Evolutionary conservation across 768 basidiomycete genomes (phyloP).

Genomic region (Rhizopogon vesiculosus): DNA sequence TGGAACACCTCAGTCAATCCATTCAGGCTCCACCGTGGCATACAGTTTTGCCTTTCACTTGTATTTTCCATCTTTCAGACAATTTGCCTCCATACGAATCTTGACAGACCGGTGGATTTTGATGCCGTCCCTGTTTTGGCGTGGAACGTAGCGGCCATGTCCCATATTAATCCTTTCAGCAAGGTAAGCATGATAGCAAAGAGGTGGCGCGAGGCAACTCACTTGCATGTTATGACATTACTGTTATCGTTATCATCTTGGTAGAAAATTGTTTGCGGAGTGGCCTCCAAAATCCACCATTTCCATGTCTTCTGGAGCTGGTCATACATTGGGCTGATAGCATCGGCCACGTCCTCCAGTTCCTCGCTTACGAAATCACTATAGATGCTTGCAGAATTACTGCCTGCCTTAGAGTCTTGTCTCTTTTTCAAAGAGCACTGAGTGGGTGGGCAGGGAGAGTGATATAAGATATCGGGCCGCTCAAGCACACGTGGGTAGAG

Average conservation of each 20-base stretch:
- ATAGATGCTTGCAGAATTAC: constrained; percentile 9
- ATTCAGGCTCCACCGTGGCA: constrained; percentile 25
- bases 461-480: constrained; percentile 36
- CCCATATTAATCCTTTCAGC: constrained; percentile 33
- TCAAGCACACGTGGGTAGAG: constrained; percentile 37
- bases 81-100: constrained; percentile 47
- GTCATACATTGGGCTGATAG: constrained; percentile 49
- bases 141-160: constrained; percentile 36
- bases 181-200: background rate
- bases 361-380: constrained; percentile 41
- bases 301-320: constrained; percentile 15
- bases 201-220: background rate
- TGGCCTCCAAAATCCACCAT: constrained; percentile 68
- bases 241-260: constrained; percentile 19
- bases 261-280: constrained; percentile 33
- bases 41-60: constrained; percentile 34
- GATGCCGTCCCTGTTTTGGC: constrained; percentile 29
- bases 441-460: constrained; percentile 13
- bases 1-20: constrained; percentile 30
- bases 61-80: constrained; percentile 29
- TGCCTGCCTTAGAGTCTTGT: constrained; percentile 13
- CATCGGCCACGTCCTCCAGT: constrained; percentile 59
- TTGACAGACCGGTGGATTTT: constrained; percentile 45
- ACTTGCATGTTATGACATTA: constrained; percentile 14
- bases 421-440: constrained; percentile 3